Base-by-base conservation (phyloP, 2,329 filamentous ascomycete species). In the Venturia aucupariae region DNA sequence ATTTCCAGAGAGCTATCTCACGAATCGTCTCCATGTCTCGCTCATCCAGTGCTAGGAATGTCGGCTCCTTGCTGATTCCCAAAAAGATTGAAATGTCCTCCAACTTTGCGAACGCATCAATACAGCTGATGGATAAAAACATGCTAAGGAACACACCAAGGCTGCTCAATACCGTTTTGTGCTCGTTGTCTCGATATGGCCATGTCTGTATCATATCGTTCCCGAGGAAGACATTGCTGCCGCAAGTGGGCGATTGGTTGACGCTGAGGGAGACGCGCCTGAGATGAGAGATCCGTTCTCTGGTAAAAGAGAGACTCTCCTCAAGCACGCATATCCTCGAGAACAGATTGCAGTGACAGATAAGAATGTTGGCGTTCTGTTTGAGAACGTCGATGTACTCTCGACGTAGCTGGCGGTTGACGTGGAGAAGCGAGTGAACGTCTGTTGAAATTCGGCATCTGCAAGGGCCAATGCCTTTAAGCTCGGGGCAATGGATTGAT, bases 81-180 rank as follows among this genome's bases (percentile, higher is more conserved):
- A 19, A 35, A 3, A 57, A 11, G 19, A 35, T 57, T 8, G 51
- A 57, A 10, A 57, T 15, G 2, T 57, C 27, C 24, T 57, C 19
- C 51, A 57, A 35, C 4, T 57, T 57, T n/a, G 51, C 51, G 13
- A 57, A 57, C n/a, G 51, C 51, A 35, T 35, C 51, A n/a, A 57
- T 35, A 57, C 51, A 32, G 13, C 30, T 57, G 27, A 35, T 57
- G 30, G 51, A 35, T 15, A 57, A 10, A 24, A 35, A 57, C 30
- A 57, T 35, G 3, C 15, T 35, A 6, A 57, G 51, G 10, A 19
- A 13, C 1, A 57, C 30, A 2, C 51, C 51, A 13, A 57, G 51
- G 7, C 30, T 57, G 17, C 24, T 57, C 15, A 57, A 22, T 10
- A 35, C 30, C 3, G n/a, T 57, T 10, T 19, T 19, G 51, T 57